A percentile compares a stretch with the other conserved stretches of the same genome.
Conservation (phyloP, 2,329 filamentous ascomycete species). For the Penicillium sp. region DNA sequence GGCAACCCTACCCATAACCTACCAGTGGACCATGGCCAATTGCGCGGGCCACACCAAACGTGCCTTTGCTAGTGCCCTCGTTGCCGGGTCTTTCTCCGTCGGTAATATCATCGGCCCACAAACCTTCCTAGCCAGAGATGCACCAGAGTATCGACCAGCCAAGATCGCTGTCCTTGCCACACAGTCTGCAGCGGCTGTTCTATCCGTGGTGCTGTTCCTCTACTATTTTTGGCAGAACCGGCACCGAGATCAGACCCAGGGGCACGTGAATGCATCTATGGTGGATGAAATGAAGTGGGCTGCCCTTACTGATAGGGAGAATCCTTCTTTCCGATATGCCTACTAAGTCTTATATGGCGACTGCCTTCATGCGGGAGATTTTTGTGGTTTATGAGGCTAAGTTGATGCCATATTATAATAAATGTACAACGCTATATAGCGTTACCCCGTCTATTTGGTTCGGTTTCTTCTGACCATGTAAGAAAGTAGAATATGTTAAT, state of each 20-base stretch:
- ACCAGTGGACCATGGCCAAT: slow-evolving; percentile 47
- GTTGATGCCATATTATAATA: not conserved
- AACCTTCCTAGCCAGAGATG: slow-evolving; percentile 43
- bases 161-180: slow-evolving; percentile 42
- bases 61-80: slow-evolving; percentile 45
- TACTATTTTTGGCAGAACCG: slow-evolving; percentile 34
- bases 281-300: slow-evolving; percentile 28
- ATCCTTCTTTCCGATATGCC: slow-evolving; percentile 32
- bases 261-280: slow-evolving; percentile 13
- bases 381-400: not conserved
- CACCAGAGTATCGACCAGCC: slow-evolving; percentile 42
- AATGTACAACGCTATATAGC: not conserved
- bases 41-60: slow-evolving; percentile 50
- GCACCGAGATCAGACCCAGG: slow-evolving; percentile 19
- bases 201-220: slow-evolving; percentile 27
- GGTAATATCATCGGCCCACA: slow-evolving; percentile 48
- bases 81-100: slow-evolving; percentile 43
- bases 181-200: slow-evolving; percentile 29
- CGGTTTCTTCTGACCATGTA: no score
- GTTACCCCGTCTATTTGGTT: not conserved
- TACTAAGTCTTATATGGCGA: slow-evolving; percentile 25
- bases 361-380: not conserved
- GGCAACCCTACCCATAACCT: slow-evolving; percentile 44
- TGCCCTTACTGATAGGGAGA: slow-evolving; percentile 35
- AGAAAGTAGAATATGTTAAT: no score